Percentiles rank a stretch among this genome's conserved stretches.
Evolutionary conservation across 768 basidiomycete species (phyloP).

Genomic region (Tylopilus vinaceipallidus): DNA sequence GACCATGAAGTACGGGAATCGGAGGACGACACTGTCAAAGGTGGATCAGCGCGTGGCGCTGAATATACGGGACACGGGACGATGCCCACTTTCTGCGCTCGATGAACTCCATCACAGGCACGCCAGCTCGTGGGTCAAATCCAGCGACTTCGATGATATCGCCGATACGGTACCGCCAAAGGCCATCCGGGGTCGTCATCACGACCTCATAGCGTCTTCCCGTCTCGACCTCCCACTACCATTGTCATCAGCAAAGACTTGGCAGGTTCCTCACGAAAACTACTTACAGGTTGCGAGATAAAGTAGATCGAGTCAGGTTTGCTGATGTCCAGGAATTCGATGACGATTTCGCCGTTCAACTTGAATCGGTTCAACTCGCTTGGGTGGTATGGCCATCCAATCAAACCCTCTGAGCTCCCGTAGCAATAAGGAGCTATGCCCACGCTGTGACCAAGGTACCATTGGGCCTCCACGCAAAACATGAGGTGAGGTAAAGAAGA

Average conservation of each 20-base stretch:
- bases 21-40: neutral
- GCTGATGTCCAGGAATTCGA: slow-evolving; percentile 14
- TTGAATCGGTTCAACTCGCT: slow-evolving; percentile 9
- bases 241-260: neutral
- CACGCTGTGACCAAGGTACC: slow-evolving; percentile 7
- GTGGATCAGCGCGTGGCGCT: neutral
- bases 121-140: slow-evolving; percentile 16
- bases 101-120: slow-evolving; percentile 16
- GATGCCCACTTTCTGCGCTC: slow-evolving; percentile 9
- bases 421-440: neutral
- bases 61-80: neutral
- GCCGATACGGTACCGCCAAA: slow-evolving; percentile 22
- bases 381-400: slow-evolving; percentile 8
- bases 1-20: slow-evolving; percentile 8
- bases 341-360: neutral
- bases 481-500: neutral
- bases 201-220: slow-evolving; percentile 17
- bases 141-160: slow-evolving; percentile 19
- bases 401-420: slow-evolving; percentile 2
- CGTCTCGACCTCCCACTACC: slow-evolving; percentile 13
- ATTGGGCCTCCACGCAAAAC: slow-evolving; percentile 2
- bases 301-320: neutral
- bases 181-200: slow-evolving; percentile 14
- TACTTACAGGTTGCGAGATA: neutral
- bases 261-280: neutral